A percentile compares a stretch with the other conserved stretches of the same genome.
phyloP scores from a whole-genome alignment of 148 eudicot species.

The Camellia lanceoleosa region DNA sequence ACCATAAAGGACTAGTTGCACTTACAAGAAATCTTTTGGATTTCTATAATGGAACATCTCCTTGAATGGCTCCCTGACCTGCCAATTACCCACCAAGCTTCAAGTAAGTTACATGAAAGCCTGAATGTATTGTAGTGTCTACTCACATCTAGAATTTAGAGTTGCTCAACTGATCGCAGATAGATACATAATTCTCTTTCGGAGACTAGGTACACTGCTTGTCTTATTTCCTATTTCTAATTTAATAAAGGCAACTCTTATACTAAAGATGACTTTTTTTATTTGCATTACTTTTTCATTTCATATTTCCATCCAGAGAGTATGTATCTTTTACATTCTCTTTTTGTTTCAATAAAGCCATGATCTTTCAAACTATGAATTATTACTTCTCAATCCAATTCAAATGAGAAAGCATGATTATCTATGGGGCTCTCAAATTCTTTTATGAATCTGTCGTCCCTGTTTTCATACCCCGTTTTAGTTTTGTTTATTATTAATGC shows the following conservation, averaged over 20 bases:
- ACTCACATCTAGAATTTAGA: constrained; percentile 14
- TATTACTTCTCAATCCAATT: not conserved
- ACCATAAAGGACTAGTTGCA: constrained; percentile 49
- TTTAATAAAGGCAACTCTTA: not conserved
- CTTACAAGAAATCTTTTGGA: constrained; percentile 49
- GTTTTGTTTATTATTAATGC: no score
- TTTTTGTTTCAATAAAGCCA: not conserved
- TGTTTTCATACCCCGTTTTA: not conserved
- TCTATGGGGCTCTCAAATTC: not conserved
- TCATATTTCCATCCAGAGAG: not conserved
- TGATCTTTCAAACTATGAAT: not conserved
- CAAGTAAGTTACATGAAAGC: constrained; percentile 38
- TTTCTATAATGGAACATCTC: constrained; percentile 56
- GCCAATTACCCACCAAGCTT: constrained; percentile 77
- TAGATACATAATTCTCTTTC: not conserved
- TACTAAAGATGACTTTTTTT: not conserved
- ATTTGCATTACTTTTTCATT: not conserved
- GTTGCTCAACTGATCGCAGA: not conserved
- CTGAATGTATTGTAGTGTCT: constrained; percentile 9
- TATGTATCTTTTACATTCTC: not conserved
- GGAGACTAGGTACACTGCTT: not conserved
- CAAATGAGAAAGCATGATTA: not conserved
- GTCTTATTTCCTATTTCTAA: not conserved
- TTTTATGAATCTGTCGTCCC: not conserved
- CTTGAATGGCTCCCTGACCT: constrained; percentile 82